Evolutionary conservation across 768 basidiomycete species (phyloP), one percentile per base, ranked within the genome.

Genomic region (Leccinum uliginosum): DNA sequence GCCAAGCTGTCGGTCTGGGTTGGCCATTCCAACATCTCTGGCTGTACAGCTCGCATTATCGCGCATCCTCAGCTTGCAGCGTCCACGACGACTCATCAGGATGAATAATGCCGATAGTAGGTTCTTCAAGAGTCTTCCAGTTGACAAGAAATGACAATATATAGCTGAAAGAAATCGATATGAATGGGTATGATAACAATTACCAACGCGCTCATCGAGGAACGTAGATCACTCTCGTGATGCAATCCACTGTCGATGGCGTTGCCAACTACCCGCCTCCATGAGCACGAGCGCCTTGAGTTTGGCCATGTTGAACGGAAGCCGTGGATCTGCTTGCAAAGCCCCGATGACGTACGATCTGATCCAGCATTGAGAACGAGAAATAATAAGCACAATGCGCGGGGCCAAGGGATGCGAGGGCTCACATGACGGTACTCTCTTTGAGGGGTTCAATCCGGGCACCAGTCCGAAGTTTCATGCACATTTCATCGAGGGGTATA

Each of bases 361-460:
- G 23, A 35, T 3, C 51, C 50, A 47, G 21, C 3, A 35, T 30
- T 15, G 6, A 53, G 35, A 29, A 49, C n/a, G 3, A 24, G 10
- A 4, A 14, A 43, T 3, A 10, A n/a, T 43, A 15, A 50, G 38
- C 27, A 55, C 44, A 19, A 43, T 43, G 40, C 19, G 19, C 19
- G 17, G 12, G 15, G 34, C 6, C 34, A 34, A 0, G 34, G 3
- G 5, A 27, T 45, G 26, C 26, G 4, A 17, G 12, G 6, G 67
- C 76, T 61, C 49, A 80, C 78, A 81, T 80, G 43, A 80, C 79
- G 2, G 80, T 78, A 47, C 75, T 72, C 52, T 74, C 71, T 46
- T 74, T 74, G 43, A 81, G 70, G 17, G 79, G 80, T 53, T 78
- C 73, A 26, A 71, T 62, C 51, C 62, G 59, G 12, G 30, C 50